Conservation (phyloP, 768 basidiomycete species). For the Suillus decipiens region DNA sequence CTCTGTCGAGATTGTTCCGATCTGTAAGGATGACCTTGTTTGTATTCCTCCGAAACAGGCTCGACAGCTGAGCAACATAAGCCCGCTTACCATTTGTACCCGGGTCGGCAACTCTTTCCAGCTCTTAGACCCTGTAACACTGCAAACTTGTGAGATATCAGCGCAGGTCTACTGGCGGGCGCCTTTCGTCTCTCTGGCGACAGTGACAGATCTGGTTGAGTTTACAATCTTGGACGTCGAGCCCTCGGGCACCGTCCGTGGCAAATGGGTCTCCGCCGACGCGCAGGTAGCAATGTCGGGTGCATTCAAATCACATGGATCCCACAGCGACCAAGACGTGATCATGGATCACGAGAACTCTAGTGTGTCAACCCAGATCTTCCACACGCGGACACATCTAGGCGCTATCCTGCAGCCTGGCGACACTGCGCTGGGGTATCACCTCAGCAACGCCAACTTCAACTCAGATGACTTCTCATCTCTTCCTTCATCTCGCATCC, state of each 20-base stretch:
- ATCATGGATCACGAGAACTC: slow-evolving; percentile 65
- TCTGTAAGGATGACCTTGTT: slow-evolving; percentile 98
- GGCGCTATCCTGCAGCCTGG: slow-evolving; percentile 94
- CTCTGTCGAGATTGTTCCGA: slow-evolving; percentile 94
- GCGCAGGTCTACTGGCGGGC: slow-evolving; percentile 86
- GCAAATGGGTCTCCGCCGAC: slow-evolving; percentile 82
- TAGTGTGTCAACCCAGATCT: slow-evolving; percentile 72
- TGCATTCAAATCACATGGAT: slow-evolving; percentile 63
- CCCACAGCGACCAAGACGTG: slow-evolving; percentile 45
- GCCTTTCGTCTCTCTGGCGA: slow-evolving; percentile 84
- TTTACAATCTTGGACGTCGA: slow-evolving; percentile 96
- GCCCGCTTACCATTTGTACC: slow-evolving; percentile 81
- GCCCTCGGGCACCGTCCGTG: slow-evolving; percentile 65
- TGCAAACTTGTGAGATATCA: slow-evolving; percentile 81
- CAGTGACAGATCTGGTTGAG: slow-evolving; percentile 84
- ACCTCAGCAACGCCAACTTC: slow-evolving; percentile 87
- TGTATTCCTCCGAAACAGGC: slow-evolving; percentile 86
- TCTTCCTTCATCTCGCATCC: slow-evolving; percentile 66
- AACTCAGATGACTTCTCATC: slow-evolving; percentile 85
- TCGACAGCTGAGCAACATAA: slow-evolving; percentile 82
- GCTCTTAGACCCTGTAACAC: slow-evolving; percentile 84
- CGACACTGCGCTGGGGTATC: slow-evolving; percentile 90
- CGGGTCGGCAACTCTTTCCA: slow-evolving; percentile 93
- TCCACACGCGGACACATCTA: slow-evolving; percentile 95
- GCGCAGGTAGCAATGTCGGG: slow-evolving; percentile 89